Base-by-base conservation (phyloP, 2,329 filamentous ascomycete genomes). In the Penicillium sp. region DNA sequence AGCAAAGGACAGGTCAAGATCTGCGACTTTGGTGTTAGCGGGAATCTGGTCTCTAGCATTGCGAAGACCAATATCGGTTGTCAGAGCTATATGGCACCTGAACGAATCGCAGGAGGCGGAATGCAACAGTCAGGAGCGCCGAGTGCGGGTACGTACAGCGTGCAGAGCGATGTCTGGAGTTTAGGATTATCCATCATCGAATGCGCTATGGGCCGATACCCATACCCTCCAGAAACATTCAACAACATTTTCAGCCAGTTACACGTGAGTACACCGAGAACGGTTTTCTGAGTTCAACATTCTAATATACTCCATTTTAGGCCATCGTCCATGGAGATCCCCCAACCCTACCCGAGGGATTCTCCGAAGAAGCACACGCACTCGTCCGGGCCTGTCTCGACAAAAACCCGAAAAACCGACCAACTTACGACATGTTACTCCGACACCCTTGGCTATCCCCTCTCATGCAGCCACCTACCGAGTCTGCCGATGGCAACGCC, bases 31-130 rank as follows among this genome's bases (percentile, higher is more conserved):
- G 94, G 94, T 54, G 94, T 99, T 53, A 95, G 90, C 63, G 94
- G 94, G 50, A 99, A 99, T 67, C 78, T 99, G 25, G 94, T 99
- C 22, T 93, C 94, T 25, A 96, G 91, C 77, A 97, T 97, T 67
- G 94, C 94, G 49, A 96, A 95, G 77, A 99, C 94, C 28, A 99
- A 99, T 71, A 99, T 99, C 67, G 94, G 94, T 37, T 99, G 94
- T 69, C 94, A 99, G 76, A 97, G 92, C 70, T 99, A 99, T 77
- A 99, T 99, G 94, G 94, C 94, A 0, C 94, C 94, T 0, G 94
- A 99, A 74, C 82, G 94, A 62, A 99, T 99, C 67, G 91, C 91
- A 9, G 91, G 90, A 46, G 91, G 92, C 54, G 88, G 88, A 22
- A 85, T 91, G 67, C 85, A 89, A 56, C 84, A 88, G 59, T 82